These are phyloP conservation scores for Citrus glauca DNA, from an alignment of 345 rosid genomes.

Conservation along the genomic window DNA sequence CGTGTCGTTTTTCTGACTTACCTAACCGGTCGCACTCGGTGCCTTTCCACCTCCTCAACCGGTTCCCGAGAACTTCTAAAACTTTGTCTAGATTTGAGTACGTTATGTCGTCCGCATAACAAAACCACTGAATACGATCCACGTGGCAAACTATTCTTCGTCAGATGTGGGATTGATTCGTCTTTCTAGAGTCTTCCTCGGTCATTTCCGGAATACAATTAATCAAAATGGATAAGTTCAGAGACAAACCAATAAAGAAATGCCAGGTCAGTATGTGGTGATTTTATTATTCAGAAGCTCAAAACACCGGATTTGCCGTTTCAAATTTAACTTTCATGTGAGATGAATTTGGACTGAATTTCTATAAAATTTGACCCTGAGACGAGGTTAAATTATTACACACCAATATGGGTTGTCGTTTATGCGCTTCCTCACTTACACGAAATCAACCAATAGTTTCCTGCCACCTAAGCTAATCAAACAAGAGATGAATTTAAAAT, in stretches of 20 bases:
- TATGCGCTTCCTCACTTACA: not conserved
- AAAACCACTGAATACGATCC: not conserved
- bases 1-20: conserved; percentile 5
- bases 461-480: conserved; percentile 26
- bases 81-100: not conserved
- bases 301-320: not conserved
- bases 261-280: conserved; percentile 20
- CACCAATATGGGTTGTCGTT: conserved; percentile 6
- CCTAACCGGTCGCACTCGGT: conserved; percentile 18
- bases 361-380: conserved; percentile 48
- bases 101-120: not conserved
- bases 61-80: conserved; percentile 15
- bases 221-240: conserved; percentile 7
- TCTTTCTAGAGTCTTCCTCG: conserved; percentile 7
- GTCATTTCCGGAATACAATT: conserved; percentile 10
- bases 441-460: not conserved
- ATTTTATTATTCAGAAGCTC: not conserved
- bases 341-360: conserved; percentile 67
- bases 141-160: conserved; percentile 21
- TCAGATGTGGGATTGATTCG: too few species aligned
- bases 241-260: not conserved
- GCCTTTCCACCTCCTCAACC: conserved; percentile 40
- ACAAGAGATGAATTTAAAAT: not conserved
- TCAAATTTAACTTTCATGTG: conserved; percentile 29
- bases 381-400: conserved; percentile 28